phyloP scores from a whole-genome alignment of 2,329 filamentous ascomycete species.

The Fusarium domesticum region DNA sequence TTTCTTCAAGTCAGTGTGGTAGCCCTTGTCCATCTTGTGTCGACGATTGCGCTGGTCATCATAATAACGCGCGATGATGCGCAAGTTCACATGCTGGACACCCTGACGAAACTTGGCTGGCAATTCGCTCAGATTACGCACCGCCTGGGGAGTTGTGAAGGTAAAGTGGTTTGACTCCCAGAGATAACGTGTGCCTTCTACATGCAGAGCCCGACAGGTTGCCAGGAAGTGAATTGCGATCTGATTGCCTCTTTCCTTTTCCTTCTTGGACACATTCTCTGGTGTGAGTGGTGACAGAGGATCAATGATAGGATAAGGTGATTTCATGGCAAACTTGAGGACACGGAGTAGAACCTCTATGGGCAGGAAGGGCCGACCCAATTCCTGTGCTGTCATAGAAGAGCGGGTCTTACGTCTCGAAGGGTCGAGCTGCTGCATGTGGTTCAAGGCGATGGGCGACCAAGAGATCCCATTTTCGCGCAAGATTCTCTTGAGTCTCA shows the following conservation, averaged over 20 bases:
- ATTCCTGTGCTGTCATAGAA: slow-evolving; percentile 29
- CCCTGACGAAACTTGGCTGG: slow-evolving; percentile 40
- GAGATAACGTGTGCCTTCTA: slow-evolving; percentile 48
- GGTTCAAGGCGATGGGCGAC: slow-evolving; percentile 39
- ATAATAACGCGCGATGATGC: slow-evolving; percentile 55
- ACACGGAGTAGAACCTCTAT: slow-evolving; percentile 53
- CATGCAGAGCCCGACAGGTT: slow-evolving; percentile 48
- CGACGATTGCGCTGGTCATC: slow-evolving; percentile 45
- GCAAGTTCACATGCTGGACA: slow-evolving; percentile 48
- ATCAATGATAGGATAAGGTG: slow-evolving; percentile 50
- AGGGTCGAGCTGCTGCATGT: slow-evolving; percentile 32
- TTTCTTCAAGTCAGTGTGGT: slow-evolving; percentile 44
- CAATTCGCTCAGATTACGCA: slow-evolving; percentile 49
- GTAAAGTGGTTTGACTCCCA: slow-evolving; percentile 53
- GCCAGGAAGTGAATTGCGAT: slow-evolving; percentile 53
- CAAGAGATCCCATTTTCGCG: slow-evolving; percentile 52
- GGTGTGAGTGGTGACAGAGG: slow-evolving; percentile 45
- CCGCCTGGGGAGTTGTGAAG: slow-evolving; percentile 51
- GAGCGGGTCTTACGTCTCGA: slow-evolving; percentile 35
- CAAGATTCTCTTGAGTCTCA: slow-evolving; percentile 49
- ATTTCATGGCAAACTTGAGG: slow-evolving; percentile 50
- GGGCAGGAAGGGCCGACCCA: slow-evolving; percentile 44
- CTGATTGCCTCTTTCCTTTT: slow-evolving; percentile 45
- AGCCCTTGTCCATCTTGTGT: slow-evolving; percentile 41
- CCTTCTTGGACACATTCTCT: slow-evolving; percentile 43